phyloP scores from a whole-genome alignment of 345 rosid species.

The Stellera chamaejasme region DNA sequence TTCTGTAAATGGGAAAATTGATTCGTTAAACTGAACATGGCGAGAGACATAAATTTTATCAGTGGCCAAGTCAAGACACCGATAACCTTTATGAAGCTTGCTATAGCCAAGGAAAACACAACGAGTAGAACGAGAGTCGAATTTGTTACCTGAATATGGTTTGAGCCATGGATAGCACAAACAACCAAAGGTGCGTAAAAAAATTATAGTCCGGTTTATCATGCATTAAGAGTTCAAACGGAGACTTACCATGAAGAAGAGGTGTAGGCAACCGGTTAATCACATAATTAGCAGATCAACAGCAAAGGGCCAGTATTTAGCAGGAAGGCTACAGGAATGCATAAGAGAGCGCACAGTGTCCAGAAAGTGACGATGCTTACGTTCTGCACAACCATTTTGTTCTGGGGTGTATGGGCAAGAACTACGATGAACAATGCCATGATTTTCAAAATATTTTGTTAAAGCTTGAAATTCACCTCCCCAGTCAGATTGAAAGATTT shows the following conservation, averaged over 20 bases:
- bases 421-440: background rate
- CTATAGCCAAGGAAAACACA: too few relatives aligned
- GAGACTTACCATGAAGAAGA: background rate
- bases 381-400: slow-evolving; percentile 1
- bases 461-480: too few relatives aligned
- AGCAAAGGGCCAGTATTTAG: background rate
- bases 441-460: too few relatives aligned
- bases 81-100: too few relatives aligned
- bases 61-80: too few relatives aligned
- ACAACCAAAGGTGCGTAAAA: background rate
- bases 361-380: background rate
- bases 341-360: background rate
- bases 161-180: background rate
- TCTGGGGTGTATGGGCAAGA: background rate
- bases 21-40: too few relatives aligned
- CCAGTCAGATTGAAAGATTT: too few relatives aligned
- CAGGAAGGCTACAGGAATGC: background rate
- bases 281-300: background rate
- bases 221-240: background rate
- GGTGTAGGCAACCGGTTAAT: background rate
- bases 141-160: background rate
- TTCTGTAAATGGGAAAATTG: too few relatives aligned
- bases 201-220: background rate
- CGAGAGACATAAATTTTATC: too few relatives aligned
- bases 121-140: background rate